Conservation (phyloP, 169 alveolate genomes). For the Cryptosporidium sp. region DNA sequence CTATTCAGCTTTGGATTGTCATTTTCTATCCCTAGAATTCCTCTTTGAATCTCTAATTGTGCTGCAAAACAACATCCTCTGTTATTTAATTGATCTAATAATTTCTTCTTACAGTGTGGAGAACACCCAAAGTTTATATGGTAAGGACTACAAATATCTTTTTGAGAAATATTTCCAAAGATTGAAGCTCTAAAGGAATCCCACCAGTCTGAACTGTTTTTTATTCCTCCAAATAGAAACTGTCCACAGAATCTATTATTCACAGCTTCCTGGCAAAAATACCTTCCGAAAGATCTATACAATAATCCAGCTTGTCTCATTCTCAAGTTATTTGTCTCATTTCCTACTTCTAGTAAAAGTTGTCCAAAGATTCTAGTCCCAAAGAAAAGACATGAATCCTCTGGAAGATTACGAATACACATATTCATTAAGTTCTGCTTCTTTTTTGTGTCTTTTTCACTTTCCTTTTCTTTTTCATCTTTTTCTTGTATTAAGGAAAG, state of each 20-base stretch:
- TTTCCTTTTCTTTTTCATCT: background rate
- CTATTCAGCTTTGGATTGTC: constrained; percentile 4
- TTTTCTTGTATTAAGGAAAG: constrained; percentile 13
- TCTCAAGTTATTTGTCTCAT: background rate
- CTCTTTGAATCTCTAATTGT: constrained; percentile 59
- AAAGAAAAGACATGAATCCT: constrained; percentile 47
- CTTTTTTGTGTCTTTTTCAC: background rate
- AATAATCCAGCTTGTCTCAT: constrained; percentile 33
- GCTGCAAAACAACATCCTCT: constrained; percentile 66
- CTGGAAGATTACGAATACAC: constrained; percentile 66
- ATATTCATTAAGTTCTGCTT: constrained; percentile 5
- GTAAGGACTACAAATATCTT: constrained; percentile 53
- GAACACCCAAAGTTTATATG: constrained; percentile 46
- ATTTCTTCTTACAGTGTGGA: constrained; percentile 58
- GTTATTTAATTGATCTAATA: constrained; percentile 17
- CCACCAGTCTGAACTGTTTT: constrained; percentile 52
- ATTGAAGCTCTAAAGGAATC: constrained; percentile 8
- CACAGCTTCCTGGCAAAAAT: constrained; percentile 55
- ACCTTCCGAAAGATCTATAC: constrained; percentile 58
- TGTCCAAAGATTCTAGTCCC: constrained; percentile 62
- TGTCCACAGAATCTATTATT: constrained; percentile 42
- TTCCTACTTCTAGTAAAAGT: constrained; percentile 28
- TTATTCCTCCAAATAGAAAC: constrained; percentile 10
- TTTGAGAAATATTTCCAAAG: constrained; percentile 18
- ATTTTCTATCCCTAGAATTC: constrained; percentile 14